Percentiles rank a stretch among this genome's conserved stretches.
phyloP scores from a whole-genome alignment of 306 rosid species.

The Begonia peltatifolia region DNA sequence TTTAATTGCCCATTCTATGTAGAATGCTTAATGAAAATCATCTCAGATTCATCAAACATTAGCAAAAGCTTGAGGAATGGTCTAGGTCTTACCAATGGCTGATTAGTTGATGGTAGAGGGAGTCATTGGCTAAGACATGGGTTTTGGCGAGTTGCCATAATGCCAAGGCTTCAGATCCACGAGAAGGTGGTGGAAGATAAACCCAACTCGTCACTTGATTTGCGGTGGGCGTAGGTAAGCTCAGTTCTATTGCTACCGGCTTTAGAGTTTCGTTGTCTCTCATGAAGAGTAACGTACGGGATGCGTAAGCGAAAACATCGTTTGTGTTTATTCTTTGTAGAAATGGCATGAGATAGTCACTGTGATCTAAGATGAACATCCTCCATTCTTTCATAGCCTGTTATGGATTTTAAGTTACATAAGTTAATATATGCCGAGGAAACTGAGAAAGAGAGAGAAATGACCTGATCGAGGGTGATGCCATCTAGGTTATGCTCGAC shows the following conservation, averaged over 20 bases:
- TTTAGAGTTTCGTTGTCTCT: slow-evolving; percentile 42
- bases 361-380: slow-evolving; percentile 55
- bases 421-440: background rate
- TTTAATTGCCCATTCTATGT: too few relatives aligned
- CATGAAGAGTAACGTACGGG: slow-evolving; percentile 51
- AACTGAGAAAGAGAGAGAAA: background rate
- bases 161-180: slow-evolving; percentile 48
- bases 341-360: slow-evolving; percentile 54
- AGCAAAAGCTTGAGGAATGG: too few relatives aligned
- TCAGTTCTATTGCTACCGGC: slow-evolving; percentile 62
- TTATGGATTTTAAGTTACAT: background rate
- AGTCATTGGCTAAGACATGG: slow-evolving; percentile 59
- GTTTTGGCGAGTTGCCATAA: slow-evolving; percentile 69
- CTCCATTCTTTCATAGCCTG: slow-evolving; percentile 42
- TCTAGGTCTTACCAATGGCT: slow-evolving; percentile 46
- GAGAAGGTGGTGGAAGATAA: slow-evolving; percentile 30
- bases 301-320: slow-evolving; percentile 41
- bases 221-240: slow-evolving; percentile 23
- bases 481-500: slow-evolving; percentile 55
- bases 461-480: slow-evolving; percentile 31
- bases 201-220: slow-evolving; percentile 17
- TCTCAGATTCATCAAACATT: too few relatives aligned
- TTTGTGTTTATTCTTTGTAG: slow-evolving; percentile 37
- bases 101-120: slow-evolving; percentile 47
- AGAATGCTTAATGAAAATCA: too few relatives aligned